Percentiles rank a stretch among this genome's conserved stretches.
phyloP scores from a whole-genome alignment of 108 stramenopile genomes.

The Pseudonitzschia delicatissima region DNA sequence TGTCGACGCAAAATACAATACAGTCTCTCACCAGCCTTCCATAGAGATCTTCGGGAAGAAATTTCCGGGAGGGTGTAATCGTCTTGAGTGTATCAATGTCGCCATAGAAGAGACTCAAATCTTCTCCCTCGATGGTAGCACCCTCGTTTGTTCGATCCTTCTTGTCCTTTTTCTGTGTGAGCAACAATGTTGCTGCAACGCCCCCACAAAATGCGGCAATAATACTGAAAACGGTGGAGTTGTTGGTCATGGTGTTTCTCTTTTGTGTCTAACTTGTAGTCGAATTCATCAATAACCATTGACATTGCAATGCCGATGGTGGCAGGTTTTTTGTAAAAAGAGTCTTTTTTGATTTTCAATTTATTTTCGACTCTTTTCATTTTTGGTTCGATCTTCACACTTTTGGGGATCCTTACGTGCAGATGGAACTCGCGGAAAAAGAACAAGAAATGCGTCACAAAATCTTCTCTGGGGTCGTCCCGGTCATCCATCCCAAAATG shows the following conservation, averaged over 20 bases:
- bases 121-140: constrained; percentile 50
- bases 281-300: too few species aligned
- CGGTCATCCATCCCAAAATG: too few species aligned
- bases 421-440: too few species aligned
- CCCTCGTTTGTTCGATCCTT: constrained; percentile 36
- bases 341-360: not conserved
- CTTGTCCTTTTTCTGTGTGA: too few species aligned
- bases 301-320: too few species aligned
- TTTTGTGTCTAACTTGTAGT: too few species aligned
- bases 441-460: too few species aligned
- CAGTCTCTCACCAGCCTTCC: constrained; percentile 47
- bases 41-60: constrained; percentile 58
- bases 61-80: constrained; percentile 41
- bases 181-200: constrained; percentile 5
- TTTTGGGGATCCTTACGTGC: too few species aligned
- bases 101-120: constrained; percentile 60
- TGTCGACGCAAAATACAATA: constrained; percentile 63
- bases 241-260: too few species aligned
- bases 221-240: too few species aligned
- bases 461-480: too few species aligned
- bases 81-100: constrained; percentile 44
- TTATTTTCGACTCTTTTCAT: not conserved
- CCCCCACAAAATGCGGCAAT: constrained; percentile 25
- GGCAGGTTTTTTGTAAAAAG: not conserved
- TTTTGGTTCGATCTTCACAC: not conserved